A percentile compares a stretch with the other conserved stretches of the same genome.
Evolutionary conservation across 2,329 filamentous ascomycete genomes (phyloP).

Genomic region (Trematosphaeria pertusa): DNA sequence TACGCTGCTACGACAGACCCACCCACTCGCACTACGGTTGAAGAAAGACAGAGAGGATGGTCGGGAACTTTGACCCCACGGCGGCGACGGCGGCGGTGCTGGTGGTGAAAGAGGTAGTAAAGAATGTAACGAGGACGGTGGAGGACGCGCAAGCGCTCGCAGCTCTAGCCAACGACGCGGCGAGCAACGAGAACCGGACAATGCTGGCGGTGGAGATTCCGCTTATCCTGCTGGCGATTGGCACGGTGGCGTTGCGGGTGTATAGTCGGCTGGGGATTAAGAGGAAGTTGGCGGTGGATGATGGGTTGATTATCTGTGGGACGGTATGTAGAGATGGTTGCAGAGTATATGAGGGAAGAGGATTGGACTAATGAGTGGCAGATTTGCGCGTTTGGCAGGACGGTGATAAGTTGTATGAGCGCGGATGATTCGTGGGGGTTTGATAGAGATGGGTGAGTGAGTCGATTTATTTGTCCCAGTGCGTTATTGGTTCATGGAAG

Average conservation of each 20-base stretch:
- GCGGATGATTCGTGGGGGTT: conserved; percentile 32
- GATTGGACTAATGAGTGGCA: too few species aligned
- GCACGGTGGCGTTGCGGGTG: conserved; percentile 28
- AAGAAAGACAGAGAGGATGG: too few species aligned
- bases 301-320: conserved; percentile 30
- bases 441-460: conserved; percentile 29
- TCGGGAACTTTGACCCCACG: too few species aligned
- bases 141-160: not conserved
- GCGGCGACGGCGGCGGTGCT: too few species aligned
- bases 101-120: not conserved
- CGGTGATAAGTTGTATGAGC: conserved; percentile 35
- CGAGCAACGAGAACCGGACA: conserved; percentile 6
- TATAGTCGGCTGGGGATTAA: conserved; percentile 34
- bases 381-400: conserved; percentile 32
- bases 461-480: too few species aligned
- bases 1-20: too few species aligned
- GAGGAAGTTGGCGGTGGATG: conserved; percentile 29
- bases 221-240: conserved; percentile 30
- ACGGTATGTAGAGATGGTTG: too few species aligned
- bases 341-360: too few species aligned
- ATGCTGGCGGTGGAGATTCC: conserved; percentile 35
- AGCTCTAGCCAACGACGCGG: not conserved
- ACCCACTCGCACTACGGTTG: too few species aligned
- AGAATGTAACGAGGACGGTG: not conserved
- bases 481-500: too few species aligned